These are phyloP conservation scores for Talaromyces wortmannii DNA, from an alignment of 495 filamentous ascomycete species.

Conservation along the genomic window DNA sequence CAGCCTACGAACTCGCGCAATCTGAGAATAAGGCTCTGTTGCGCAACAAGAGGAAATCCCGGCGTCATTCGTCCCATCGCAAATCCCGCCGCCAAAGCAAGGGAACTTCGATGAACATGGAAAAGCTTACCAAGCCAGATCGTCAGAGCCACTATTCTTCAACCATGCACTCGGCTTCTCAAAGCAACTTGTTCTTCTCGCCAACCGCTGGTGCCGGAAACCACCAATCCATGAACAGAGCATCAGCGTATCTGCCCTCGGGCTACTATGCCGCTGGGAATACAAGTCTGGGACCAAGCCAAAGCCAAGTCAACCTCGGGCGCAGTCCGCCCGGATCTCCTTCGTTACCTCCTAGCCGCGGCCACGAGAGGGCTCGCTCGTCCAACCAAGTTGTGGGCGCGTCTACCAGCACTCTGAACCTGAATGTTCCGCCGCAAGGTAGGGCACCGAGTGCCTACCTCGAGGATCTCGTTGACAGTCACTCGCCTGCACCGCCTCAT, in stretches of 20 bases:
- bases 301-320: slow-evolving; percentile 24
- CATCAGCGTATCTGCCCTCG: slow-evolving; percentile 72
- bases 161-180: slow-evolving; percentile 39
- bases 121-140: slow-evolving; percentile 36
- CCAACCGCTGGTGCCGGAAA: slow-evolving; percentile 67
- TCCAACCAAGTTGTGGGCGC: slow-evolving; percentile 27
- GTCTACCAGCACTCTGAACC: slow-evolving; percentile 65
- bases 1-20: slow-evolving; percentile 61
- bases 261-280: slow-evolving; percentile 81
- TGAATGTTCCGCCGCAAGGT: slow-evolving; percentile 57
- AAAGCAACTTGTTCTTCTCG: slow-evolving; percentile 79
- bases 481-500: slow-evolving; percentile 19
- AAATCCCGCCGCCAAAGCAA: slow-evolving; percentile 10
- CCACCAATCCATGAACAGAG: slow-evolving; percentile 41
- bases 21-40: slow-evolving; percentile 59
- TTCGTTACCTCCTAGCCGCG: slow-evolving; percentile 30
- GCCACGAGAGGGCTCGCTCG: slow-evolving; percentile 20
- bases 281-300: slow-evolving; percentile 36
- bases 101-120: slow-evolving; percentile 54
- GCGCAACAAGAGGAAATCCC: slow-evolving; percentile 43
- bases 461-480: slow-evolving; percentile 83
- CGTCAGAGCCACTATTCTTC: slow-evolving; percentile 31
- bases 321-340: slow-evolving; percentile 68
- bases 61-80: slow-evolving; percentile 28
- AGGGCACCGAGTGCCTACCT: slow-evolving; percentile 87